phyloP scores from a whole-genome alignment of 179 eudicot species.

The Silene vulgaris region DNA sequence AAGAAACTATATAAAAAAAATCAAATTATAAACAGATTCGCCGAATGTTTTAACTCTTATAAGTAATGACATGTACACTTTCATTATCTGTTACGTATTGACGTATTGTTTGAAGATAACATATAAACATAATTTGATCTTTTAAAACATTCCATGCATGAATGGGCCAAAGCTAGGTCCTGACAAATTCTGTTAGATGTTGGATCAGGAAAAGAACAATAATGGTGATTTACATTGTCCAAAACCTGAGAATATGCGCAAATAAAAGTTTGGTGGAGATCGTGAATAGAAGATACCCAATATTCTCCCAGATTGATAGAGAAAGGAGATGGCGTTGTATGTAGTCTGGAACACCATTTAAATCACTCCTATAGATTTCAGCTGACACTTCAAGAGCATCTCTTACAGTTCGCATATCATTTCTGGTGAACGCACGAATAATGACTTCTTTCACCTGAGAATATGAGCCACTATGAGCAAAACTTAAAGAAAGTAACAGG shows the following conservation, averaged over 20 bases:
- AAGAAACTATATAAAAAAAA: not conserved
- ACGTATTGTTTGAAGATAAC: not conserved
- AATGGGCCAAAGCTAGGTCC: not conserved
- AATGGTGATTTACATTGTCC: too few species aligned
- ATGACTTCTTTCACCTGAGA: slow-evolving; percentile 73
- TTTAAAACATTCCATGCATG: not conserved
- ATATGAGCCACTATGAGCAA: slow-evolving; percentile 5
- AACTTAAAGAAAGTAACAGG: not conserved
- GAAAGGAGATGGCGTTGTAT: slow-evolving; percentile 85
- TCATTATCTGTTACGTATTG: not conserved
- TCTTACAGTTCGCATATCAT: slow-evolving; percentile 71
- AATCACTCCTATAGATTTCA: slow-evolving; percentile 69
- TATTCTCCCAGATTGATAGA: slow-evolving; percentile 79
- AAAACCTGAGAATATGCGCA: too few species aligned
- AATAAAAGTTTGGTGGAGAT: not conserved
- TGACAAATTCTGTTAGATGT: not conserved
- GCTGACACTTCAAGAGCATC: slow-evolving; percentile 95
- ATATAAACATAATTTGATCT: not conserved
- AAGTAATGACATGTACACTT: not conserved
- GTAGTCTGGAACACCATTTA: slow-evolving; percentile 69
- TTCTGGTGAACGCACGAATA: slow-evolving; percentile 64
- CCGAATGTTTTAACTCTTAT: not conserved
- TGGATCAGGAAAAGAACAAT: not conserved
- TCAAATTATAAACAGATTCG: not conserved
- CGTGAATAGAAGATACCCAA: slow-evolving; percentile 46